Evolutionary conservation across 805 yeast species (phyloP).

Genomic region (Barnettozyma botsteinii): DNA sequence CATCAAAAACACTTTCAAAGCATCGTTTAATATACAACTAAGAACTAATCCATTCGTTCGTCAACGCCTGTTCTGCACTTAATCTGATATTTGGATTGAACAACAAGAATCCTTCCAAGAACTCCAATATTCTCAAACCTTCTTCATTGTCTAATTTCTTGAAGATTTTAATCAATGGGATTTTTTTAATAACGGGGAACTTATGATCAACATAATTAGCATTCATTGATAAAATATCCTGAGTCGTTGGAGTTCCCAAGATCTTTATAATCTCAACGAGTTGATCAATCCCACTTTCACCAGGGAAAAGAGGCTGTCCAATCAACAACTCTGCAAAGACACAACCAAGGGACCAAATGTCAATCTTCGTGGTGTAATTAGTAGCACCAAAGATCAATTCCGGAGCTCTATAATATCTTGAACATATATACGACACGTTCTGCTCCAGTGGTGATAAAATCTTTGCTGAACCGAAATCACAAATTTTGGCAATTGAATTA

Average conservation of each 20-base stretch:
- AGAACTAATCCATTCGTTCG: conserved; percentile 51
- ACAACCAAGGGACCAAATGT: conserved; percentile 97
- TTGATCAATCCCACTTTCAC: conserved; percentile 96
- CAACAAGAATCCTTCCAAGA: conserved; percentile 52
- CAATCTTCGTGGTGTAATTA: conserved; percentile 93
- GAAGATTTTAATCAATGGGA: conserved; percentile 64
- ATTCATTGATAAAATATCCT: conserved; percentile 90
- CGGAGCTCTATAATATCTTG: conserved; percentile 95
- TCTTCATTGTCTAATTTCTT: conserved; percentile 39
- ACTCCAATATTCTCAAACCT: conserved; percentile 43
- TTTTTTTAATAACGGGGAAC: conserved; percentile 82
- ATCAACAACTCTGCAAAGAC: conserved; percentile 95
- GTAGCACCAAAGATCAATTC: conserved; percentile 97
- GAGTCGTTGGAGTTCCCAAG: conserved; percentile 90
- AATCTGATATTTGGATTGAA: conserved; percentile 66
- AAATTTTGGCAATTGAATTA: conserved; percentile 78
- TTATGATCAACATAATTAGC: conserved; percentile 96
- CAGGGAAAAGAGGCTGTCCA: conserved; percentile 97
- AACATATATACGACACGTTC: conserved; percentile 93
- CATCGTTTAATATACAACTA: conserved; percentile 24
- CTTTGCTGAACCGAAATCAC: conserved; percentile 97
- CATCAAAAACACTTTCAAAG: no score
- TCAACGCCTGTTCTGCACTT: conserved; percentile 48
- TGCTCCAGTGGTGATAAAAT: conserved; percentile 86
- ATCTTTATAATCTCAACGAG: conserved; percentile 94